Conservation (phyloP, 108 stramenopile species). For the Thalassiosira profunda region DNA sequence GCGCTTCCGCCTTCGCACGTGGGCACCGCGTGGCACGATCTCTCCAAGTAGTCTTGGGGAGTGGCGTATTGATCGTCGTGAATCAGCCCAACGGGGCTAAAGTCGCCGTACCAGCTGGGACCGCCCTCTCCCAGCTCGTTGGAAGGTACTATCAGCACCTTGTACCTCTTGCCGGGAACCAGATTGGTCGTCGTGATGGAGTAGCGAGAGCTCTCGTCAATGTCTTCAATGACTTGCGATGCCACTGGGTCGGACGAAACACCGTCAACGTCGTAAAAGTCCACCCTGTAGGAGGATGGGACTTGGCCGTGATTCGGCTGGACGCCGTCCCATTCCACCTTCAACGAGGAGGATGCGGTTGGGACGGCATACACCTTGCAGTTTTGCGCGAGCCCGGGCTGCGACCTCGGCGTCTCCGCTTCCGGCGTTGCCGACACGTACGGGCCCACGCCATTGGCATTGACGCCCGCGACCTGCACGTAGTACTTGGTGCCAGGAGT, state of each 20-base stretch:
- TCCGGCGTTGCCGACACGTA: constrained; percentile 10
- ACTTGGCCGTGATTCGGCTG: constrained; percentile 40
- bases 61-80: constrained; percentile 14
- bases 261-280: constrained; percentile 38
- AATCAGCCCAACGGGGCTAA: constrained; percentile 31
- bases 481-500: constrained; percentile 66
- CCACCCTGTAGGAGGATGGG: constrained; percentile 39
- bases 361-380: constrained; percentile 48
- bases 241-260: constrained; percentile 2
- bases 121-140: constrained; percentile 44
- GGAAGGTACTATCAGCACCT: constrained; percentile 29
- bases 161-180: constrained; percentile 34
- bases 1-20: constrained; percentile 40
- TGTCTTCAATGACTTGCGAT: constrained; percentile 9
- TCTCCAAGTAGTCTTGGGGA: constrained; percentile 26
- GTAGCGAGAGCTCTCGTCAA: constrained; percentile 37
- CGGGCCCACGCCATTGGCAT: constrained; percentile 54
- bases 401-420: constrained; percentile 45
- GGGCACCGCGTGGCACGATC: constrained; percentile 51
- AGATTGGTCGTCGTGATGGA: constrained; percentile 30
- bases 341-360: constrained; percentile 34
- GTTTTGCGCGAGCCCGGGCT: constrained; percentile 44
- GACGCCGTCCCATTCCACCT: constrained; percentile 54
- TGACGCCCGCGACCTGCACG: constrained; percentile 69
- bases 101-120: constrained; percentile 38